phyloP scores from a whole-genome alignment of 192 early-diverging fungal species.

The Coemansia sp. region DNA sequence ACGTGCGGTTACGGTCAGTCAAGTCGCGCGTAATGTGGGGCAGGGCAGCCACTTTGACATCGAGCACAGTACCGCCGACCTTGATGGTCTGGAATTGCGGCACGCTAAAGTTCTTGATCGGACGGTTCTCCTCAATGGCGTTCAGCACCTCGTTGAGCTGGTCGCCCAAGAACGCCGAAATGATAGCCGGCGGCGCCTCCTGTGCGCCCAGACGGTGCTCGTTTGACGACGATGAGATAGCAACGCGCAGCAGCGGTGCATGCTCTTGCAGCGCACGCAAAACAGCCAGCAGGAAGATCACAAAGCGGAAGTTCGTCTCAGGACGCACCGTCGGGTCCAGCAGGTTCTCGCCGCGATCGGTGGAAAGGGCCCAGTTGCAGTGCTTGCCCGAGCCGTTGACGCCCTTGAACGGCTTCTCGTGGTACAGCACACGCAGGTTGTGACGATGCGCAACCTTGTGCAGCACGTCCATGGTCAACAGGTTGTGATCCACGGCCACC shows the following conservation, averaged over 20 bases:
- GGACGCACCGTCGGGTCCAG: conserved; percentile 93
- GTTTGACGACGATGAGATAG: conserved; percentile 92
- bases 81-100: conserved; percentile 90
- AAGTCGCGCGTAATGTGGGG: conserved; percentile 93
- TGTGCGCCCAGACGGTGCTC: conserved; percentile 98
- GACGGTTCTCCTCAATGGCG: conserved; percentile 85
- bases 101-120: conserved; percentile 82
- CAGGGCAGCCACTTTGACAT: conserved; percentile 91
- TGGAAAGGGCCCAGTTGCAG: conserved; percentile 97
- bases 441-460: conserved; percentile 97
- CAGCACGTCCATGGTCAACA: conserved; percentile 96
- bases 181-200: conserved; percentile 97
- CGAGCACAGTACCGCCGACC: conserved; percentile 92
- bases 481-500: conserved; percentile 97
- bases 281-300: conserved; percentile 90
- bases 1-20: conserved; percentile 99
- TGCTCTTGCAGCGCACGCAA: conserved; percentile 92
- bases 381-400: conserved; percentile 99
- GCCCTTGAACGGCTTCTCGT: conserved; percentile 99
- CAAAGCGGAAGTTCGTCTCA: conserved; percentile 98
- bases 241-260: conserved; percentile 85
- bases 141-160: conserved; percentile 95
- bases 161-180: conserved; percentile 97
- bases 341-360: conserved; percentile 95
- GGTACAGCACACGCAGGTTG: conserved; percentile 95